Evolutionary conservation across 2,329 filamentous ascomycete species (phyloP).

Genomic region (Paraphaeosphaeria minitans): DNA sequence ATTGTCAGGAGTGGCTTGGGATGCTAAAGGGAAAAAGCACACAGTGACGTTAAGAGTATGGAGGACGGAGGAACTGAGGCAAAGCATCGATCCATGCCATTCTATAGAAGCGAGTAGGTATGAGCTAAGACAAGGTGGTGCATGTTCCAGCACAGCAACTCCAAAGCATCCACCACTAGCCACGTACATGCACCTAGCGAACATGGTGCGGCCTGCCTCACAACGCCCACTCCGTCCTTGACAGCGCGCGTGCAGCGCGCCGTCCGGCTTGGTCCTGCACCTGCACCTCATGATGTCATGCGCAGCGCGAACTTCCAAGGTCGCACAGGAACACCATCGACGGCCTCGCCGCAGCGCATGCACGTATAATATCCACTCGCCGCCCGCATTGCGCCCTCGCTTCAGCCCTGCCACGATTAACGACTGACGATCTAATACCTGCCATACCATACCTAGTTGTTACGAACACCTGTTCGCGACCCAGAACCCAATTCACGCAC

Average conservation of each 20-base stretch:
- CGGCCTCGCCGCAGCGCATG: not conserved
- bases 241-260: not conserved
- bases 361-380: not conserved
- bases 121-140: too few species aligned
- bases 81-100: too few species aligned
- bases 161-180: too few species aligned
- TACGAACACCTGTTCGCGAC: not conserved
- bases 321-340: not conserved
- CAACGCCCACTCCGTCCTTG: not conserved
- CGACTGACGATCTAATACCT: not conserved
- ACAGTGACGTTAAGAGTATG: too few species aligned
- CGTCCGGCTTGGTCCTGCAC: not conserved
- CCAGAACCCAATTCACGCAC: not conserved
- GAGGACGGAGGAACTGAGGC: too few species aligned
- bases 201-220: too few species aligned
- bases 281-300: constrained; percentile 5
- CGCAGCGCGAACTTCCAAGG: constrained; percentile 4
- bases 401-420: not conserved
- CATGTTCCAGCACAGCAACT: too few species aligned
- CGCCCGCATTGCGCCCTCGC: not conserved
- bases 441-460: not conserved
- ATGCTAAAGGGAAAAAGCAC: too few species aligned
- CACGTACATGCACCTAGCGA: too few species aligned
- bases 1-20: too few species aligned
- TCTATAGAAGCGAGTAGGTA: too few species aligned